A percentile compares a stretch with the other conserved stretches of the same genome.
These are phyloP conservation scores for Teunomyces lycoperdinae DNA, from an alignment of 805 yeast species.

Conservation along the genomic window DNA sequence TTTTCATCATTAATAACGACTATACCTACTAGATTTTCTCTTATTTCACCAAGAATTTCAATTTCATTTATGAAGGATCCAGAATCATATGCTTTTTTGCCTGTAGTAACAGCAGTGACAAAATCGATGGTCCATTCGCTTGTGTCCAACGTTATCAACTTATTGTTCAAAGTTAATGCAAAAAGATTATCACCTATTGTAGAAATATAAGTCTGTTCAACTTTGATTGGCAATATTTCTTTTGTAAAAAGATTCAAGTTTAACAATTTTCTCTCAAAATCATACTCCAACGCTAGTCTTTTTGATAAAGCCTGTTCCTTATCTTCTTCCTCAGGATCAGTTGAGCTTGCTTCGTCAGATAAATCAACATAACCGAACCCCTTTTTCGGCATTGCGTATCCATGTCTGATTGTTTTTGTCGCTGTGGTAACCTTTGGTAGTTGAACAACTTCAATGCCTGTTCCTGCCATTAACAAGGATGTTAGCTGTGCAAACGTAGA, in stretches of 20 bases:
- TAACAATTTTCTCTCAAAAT: not conserved
- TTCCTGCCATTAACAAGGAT: conserved; percentile 25
- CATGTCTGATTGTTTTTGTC: not conserved
- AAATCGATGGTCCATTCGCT: not conserved
- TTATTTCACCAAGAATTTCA: not conserved
- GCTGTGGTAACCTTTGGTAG: not conserved
- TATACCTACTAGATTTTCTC: conserved; percentile 1
- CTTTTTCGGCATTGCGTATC: conserved; percentile 16
- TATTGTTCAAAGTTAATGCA: not conserved
- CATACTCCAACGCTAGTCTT: not conserved
- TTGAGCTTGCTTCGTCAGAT: conserved; percentile 4
- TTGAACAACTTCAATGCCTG: not conserved
- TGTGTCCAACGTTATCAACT: not conserved
- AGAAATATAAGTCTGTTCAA: not conserved
- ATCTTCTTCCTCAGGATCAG: conserved; percentile 6
- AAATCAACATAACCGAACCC: conserved; percentile 32
- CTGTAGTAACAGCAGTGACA: not conserved
- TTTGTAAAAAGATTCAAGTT: not conserved
- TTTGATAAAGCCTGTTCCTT: not conserved
- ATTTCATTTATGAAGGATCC: not conserved
- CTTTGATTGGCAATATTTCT: not conserved
- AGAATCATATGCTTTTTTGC: not conserved
- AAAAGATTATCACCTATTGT: not conserved
- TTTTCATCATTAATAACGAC: conserved; percentile 23
- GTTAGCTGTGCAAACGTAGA: conserved; percentile 19